Evolutionary conservation across 352 stramenopile genomes (phyloP).

Genomic region (Globisporangium echinulatum): DNA sequence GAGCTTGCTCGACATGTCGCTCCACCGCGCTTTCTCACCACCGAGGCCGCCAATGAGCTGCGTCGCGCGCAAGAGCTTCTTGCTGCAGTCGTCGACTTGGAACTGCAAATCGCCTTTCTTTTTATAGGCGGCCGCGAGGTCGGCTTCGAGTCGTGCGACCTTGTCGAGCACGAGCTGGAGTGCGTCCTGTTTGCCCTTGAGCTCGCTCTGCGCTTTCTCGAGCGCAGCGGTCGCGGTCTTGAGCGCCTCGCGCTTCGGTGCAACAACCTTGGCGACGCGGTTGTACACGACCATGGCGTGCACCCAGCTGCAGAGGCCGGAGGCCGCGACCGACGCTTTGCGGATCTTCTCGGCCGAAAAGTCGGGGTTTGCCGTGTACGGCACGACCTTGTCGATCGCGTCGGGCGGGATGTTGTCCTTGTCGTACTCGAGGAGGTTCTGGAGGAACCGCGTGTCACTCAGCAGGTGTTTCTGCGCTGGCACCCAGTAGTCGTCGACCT

Average conservation of each 20-base stretch:
- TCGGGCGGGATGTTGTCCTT: conserved; percentile 92
- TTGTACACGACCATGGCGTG: conserved; percentile 97
- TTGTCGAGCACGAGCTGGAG: conserved; percentile 92
- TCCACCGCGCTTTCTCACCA: conserved; percentile 92
- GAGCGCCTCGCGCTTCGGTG: conserved; percentile 89
- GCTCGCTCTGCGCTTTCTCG: conserved; percentile 74
- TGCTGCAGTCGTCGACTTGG: conserved; percentile 91
- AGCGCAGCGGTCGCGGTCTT: conserved; percentile 86
- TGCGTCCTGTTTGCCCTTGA: conserved; percentile 88
- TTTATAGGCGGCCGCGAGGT: conserved; percentile 88
- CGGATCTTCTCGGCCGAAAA: conserved; percentile 93
- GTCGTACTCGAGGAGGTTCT: conserved; percentile 93
- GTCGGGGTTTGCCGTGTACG: conserved; percentile 82
- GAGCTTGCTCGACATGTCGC: conserved; percentile 82
- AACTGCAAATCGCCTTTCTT: conserved; percentile 89
- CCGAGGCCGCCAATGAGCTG: conserved; percentile 92
- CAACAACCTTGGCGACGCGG: conserved; percentile 89
- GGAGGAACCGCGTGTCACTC: conserved; percentile 89
- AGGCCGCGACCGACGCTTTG: conserved; percentile 92
- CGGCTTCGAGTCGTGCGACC: conserved; percentile 81
- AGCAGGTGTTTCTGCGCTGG: conserved; percentile 91
- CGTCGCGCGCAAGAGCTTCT: conserved; percentile 89
- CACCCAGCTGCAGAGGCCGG: conserved; percentile 93
- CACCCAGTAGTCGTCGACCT: conserved; percentile 94
- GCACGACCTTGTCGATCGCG: conserved; percentile 89